Conservation (phyloP, 1,139 yeast species). For the Scheffersomyces illinoinensis region DNA sequence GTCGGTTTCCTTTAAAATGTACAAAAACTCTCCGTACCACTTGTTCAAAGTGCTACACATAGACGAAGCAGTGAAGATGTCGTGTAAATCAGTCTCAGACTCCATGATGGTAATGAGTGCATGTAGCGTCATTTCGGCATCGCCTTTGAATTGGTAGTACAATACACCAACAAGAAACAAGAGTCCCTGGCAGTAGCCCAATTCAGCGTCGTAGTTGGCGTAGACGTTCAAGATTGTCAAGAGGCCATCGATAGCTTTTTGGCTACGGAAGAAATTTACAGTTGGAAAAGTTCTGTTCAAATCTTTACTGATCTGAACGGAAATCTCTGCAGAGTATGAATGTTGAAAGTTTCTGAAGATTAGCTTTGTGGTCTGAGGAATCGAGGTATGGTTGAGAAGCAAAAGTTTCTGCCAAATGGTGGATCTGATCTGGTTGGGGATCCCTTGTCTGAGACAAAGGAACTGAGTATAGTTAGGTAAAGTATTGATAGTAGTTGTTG, state of each 20-base stretch:
- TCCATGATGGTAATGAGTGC: slow-evolving; percentile 63
- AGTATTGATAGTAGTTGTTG: slow-evolving; percentile 46
- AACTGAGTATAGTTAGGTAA: slow-evolving; percentile 50
- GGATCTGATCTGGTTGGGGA: slow-evolving; percentile 40
- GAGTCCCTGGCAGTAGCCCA: slow-evolving; percentile 74
- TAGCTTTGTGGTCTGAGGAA: slow-evolving; percentile 39
- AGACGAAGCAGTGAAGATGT: slow-evolving; percentile 54
- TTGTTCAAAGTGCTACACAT: slow-evolving; percentile 58
- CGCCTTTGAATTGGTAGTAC: slow-evolving; percentile 50
- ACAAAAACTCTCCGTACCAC: slow-evolving; percentile 56
- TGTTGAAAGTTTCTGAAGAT: slow-evolving; percentile 46
- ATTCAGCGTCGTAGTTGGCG: slow-evolving; percentile 66
- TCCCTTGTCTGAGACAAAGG: slow-evolving; percentile 40
- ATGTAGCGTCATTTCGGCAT: slow-evolving; percentile 51
- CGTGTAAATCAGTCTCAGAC: slow-evolving; percentile 55
- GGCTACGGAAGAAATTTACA: slow-evolving; percentile 49
- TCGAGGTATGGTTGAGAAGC: slow-evolving; percentile 27
- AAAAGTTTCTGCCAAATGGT: slow-evolving; percentile 40
- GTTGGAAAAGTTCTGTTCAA: slow-evolving; percentile 65
- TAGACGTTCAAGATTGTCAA: slow-evolving; percentile 65
- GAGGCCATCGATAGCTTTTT: slow-evolving; percentile 45
- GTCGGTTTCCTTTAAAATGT: slow-evolving; percentile 41
- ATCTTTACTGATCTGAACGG: slow-evolving; percentile 62
- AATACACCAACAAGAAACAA: slow-evolving; percentile 67
- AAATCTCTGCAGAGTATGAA: slow-evolving; percentile 40